Percentiles rank a stretch among this genome's conserved stretches.
These are phyloP conservation scores for Sarocladiaceae sp. DNA, from an alignment of 2,329 filamentous ascomycete species.

Conservation along the genomic window DNA sequence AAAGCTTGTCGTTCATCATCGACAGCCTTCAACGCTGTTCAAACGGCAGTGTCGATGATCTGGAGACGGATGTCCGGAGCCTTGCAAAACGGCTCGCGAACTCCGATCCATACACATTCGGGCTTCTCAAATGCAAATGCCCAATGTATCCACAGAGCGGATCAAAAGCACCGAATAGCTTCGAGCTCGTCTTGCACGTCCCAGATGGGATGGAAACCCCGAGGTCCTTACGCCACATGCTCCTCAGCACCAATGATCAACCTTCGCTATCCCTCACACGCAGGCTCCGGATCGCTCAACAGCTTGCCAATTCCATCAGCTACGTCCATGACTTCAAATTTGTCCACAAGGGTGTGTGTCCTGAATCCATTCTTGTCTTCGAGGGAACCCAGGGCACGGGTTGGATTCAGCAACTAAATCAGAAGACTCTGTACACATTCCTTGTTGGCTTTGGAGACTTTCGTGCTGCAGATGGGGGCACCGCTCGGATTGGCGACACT, in stretches of 20 bases:
- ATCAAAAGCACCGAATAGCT: not conserved
- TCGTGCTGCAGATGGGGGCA: slow-evolving; percentile 15
- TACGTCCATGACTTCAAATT: slow-evolving; percentile 40
- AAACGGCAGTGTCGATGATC: not conserved
- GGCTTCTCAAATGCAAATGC: slow-evolving; percentile 9
- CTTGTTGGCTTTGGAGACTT: slow-evolving; percentile 17
- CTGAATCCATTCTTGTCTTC: slow-evolving; percentile 28
- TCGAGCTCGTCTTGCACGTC: not conserved
- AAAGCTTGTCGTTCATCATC: not conserved
- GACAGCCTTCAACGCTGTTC: not conserved
- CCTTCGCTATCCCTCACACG: not conserved
- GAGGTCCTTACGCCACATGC: not conserved
- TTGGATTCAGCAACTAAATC: not conserved
- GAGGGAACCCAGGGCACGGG: not conserved
- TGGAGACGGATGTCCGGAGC: not conserved
- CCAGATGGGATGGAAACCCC: not conserved
- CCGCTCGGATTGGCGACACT: slow-evolving; percentile 26
- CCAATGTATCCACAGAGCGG: not conserved
- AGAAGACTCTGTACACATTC: slow-evolving; percentile 7
- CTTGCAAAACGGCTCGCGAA: not conserved
- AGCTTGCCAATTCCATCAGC: slow-evolving; percentile 20
- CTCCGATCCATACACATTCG: slow-evolving; percentile 8
- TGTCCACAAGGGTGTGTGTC: slow-evolving; percentile 43
- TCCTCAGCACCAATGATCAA: not conserved
- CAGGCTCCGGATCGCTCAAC: slow-evolving; percentile 7